Base-by-base conservation (phyloP, 1,139 yeast genomes). In the Nakaseomyces nivariensis region DNA sequence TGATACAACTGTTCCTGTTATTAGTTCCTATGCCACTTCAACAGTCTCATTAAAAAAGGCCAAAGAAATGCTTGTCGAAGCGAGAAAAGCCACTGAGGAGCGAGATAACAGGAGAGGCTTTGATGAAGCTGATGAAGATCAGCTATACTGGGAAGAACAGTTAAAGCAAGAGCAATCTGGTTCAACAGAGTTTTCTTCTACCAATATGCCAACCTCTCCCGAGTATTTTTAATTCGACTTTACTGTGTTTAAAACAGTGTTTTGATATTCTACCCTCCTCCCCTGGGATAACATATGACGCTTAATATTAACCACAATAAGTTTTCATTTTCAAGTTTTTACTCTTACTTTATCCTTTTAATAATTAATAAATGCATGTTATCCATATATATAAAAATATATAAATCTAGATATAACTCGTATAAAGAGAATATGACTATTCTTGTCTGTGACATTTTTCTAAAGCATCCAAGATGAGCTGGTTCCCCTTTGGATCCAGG, bases 401-500 rank as follows among this genome's bases (percentile, higher is more conserved):
- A 17, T 17, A 17, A 17, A 17, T 17, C 22, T 17, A 17, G 22
- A 17, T 17, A 17, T 17, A 17, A 17, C 22, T 17, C 22, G 22
- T 17, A 17, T 17, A 17, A 17, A 17, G 22, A 17, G 22, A 17
- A 33, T 33, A 33, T 9, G 13, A 33, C 17, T 50, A 63, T 29
- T 63, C 67, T 46, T 61, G 62, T 48, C 55, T 52, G 48, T 64
- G 67, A 49, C 68, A 63, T 49, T 63, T 64, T 59, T 85, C 95
- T 72, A 89, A 74, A 1, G 95, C 95, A 54, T 87, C 96, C 56
- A 87, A 77, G 26, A 92, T 87, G 54, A 88, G 72, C 60, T 87
- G 94, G 50, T 88, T 82, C 0, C 97, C 97, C 64, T 89, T 90
- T 6, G 97, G 97, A 67, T 92, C 97, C 58, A 92, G 73, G 61